Evolutionary conservation across 2,329 filamentous ascomycete genomes (phyloP).

Genomic region (Aureobasidium lini): DNA sequence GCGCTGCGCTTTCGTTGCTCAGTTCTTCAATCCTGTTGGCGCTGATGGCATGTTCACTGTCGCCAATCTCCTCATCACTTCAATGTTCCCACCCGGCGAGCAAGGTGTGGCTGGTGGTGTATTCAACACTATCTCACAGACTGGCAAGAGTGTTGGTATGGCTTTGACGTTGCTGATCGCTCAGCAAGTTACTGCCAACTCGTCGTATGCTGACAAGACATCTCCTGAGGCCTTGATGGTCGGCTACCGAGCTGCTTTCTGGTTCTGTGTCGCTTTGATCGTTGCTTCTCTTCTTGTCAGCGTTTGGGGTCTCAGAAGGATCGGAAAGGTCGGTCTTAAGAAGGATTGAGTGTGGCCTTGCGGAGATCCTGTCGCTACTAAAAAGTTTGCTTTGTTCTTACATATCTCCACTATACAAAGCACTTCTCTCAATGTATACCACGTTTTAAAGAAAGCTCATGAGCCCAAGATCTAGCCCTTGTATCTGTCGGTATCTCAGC

Average conservation of each 20-base stretch:
- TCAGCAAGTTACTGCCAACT: slow-evolving; percentile 19
- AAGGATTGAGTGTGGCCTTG: slow-evolving; percentile 23
- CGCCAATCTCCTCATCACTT: slow-evolving; percentile 37
- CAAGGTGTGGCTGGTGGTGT: slow-evolving; percentile 40
- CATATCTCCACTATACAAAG: too few relatives aligned
- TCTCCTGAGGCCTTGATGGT: slow-evolving; percentile 31
- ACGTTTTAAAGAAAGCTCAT: too few relatives aligned
- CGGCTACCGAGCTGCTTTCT: slow-evolving; percentile 37
- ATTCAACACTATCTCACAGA: slow-evolving; percentile 38
- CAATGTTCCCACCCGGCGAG: slow-evolving; percentile 32
- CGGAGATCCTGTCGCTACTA: fast-evolving
- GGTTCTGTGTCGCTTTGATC: slow-evolving; percentile 34
- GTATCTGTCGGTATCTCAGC: too few relatives aligned
- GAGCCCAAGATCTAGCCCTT: too few relatives aligned
- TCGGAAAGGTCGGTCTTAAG: slow-evolving; percentile 39
- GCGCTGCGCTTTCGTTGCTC: slow-evolving; percentile 37
- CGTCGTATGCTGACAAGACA: slow-evolving; percentile 23
- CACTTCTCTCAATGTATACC: too few relatives aligned
- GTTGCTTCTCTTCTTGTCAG: slow-evolving; percentile 27
- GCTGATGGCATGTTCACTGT: slow-evolving; percentile 39
- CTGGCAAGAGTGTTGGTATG: slow-evolving; percentile 35
- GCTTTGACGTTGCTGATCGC: slow-evolving; percentile 34
- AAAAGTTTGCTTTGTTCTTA: background rate
- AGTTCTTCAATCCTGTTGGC: slow-evolving; percentile 36
- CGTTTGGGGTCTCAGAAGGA: slow-evolving; percentile 34